A percentile compares a stretch with the other conserved stretches of the same genome.
Evolutionary conservation across 2,329 filamentous ascomycete genomes (phyloP).

Genomic region (Escovopsis sp.): DNA sequence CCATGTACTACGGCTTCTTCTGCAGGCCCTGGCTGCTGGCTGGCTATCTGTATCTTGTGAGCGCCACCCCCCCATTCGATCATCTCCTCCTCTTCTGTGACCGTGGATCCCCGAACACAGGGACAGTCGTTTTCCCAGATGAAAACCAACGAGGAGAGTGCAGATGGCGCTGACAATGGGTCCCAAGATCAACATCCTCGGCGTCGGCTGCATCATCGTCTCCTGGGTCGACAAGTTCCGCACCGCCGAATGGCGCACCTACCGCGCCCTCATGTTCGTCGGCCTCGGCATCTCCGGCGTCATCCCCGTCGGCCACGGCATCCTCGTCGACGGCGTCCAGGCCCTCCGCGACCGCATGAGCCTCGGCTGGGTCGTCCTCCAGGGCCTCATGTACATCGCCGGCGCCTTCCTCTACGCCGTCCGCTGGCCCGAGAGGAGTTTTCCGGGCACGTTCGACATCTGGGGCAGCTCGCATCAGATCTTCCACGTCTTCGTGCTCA

Average conservation of each 20-base stretch:
- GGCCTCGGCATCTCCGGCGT: constrained; percentile 71
- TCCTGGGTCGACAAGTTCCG: constrained; percentile 73
- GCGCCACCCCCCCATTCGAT: constrained; percentile 11
- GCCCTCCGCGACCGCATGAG: constrained; percentile 60
- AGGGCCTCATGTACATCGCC: constrained; percentile 71
- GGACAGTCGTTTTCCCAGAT: too few species aligned
- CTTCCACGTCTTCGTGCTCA: constrained; percentile 78
- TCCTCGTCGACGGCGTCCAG: constrained; percentile 48
- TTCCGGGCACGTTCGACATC: constrained; percentile 71
- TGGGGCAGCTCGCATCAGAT: constrained; percentile 92
- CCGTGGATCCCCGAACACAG: too few species aligned
- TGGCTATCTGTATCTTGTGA: constrained; percentile 61
- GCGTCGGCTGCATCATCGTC: constrained; percentile 58
- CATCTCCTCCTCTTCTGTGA: too few species aligned
- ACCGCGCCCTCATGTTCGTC: constrained; percentile 81
- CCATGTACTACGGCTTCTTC: constrained; percentile 74
- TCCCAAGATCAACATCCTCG: constrained; percentile 63
- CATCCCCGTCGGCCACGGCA: constrained; percentile 66
- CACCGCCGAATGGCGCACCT: constrained; percentile 67
- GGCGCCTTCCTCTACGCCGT: constrained; percentile 78
- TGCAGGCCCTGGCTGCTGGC: constrained; percentile 50
- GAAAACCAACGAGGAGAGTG: too few species aligned
- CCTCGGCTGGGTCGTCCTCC: constrained; percentile 61
- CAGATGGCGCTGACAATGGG: too few species aligned
- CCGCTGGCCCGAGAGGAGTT: constrained; percentile 68